Conservation (phyloP, 129 eudicot genomes). For the Calendula officinalis region DNA sequence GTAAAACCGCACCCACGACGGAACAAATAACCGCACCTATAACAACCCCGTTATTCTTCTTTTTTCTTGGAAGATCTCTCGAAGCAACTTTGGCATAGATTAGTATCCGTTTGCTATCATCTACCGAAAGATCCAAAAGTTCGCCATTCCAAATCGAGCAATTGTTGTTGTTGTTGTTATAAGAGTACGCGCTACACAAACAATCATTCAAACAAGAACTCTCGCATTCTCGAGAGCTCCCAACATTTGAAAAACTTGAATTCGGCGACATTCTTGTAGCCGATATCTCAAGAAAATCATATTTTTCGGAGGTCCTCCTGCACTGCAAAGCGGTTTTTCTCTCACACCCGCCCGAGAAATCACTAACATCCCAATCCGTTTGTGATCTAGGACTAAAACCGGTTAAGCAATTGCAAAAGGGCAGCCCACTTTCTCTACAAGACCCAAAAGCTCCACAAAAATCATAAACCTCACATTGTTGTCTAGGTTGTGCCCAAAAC, state of each 20-base stretch:
- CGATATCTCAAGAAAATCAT: slow-evolving; percentile 17
- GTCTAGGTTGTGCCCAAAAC: slow-evolving; percentile 55
- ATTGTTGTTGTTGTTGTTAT: slow-evolving; percentile 8
- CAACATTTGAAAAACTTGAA: slow-evolving; percentile 11
- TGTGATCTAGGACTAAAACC: slow-evolving; percentile 37
- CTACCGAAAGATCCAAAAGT: slow-evolving; percentile 37
- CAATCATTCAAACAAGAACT: slow-evolving; percentile 45
- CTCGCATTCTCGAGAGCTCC: slow-evolving; percentile 37
- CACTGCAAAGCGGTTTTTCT: slow-evolving; percentile 42
- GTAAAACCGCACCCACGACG: slow-evolving; percentile 17
- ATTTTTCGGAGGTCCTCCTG: slow-evolving; percentile 15
- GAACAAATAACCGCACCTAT: slow-evolving; percentile 44
- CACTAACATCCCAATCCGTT: slow-evolving; percentile 40
- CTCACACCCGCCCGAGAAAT: slow-evolving; percentile 61
- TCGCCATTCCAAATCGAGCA: slow-evolving; percentile 46
- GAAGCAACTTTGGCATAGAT: slow-evolving; percentile 43
- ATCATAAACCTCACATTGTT: slow-evolving; percentile 55
- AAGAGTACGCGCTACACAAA: slow-evolving; percentile 56
- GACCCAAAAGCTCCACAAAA: slow-evolving; percentile 59
- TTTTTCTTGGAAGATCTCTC: slow-evolving; percentile 32
- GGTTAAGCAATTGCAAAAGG: slow-evolving; percentile 47
- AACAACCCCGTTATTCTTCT: slow-evolving; percentile 20
- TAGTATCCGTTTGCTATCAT: slow-evolving; percentile 25
- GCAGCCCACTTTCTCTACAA: slow-evolving; percentile 34
- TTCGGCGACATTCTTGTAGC: slow-evolving; percentile 16